Base-by-base conservation (phyloP, 495 filamentous ascomycete genomes). In the Podospora anserina region DNA sequence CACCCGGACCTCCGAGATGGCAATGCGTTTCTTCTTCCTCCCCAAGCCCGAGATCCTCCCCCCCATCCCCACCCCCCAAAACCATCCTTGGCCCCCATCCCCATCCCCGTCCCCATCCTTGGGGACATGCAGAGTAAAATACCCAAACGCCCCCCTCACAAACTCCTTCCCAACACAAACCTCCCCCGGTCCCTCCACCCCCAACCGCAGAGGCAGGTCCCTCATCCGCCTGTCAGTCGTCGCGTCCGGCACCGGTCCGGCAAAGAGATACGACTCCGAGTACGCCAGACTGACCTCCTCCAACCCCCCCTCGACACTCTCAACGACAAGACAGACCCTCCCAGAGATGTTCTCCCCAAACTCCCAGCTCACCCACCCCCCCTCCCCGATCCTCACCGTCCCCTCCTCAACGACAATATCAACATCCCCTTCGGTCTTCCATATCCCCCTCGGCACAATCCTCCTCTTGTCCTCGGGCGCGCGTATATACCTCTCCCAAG, bases 271-370 rank as follows among this genome's bases (percentile, higher is more conserved):
- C 27, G 75, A 78, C 74, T 81, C 79, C 57, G 76, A 78, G 68
- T 78, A 79, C 5, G 78, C 69, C 7, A 82, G 68, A 11, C 73
- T 68, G 5, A 81, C 60, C 63, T 63, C 30, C 7, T 69, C 67
- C 11, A 78, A 69, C 34, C 77, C 66, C 23, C 73, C 69, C 16
- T 69, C 32, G 11, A 75, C 26, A 60, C 57, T 18, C 26, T 72
- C 61, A 61, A 78, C 69, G 62, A 76, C 67, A 62, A 79, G 73
- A 39, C 73, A 75, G 20, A 72, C 66, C 30, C 76, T 66, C 26
- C 80, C 79, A 54, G 70, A 74, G 68, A 78, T 77, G 59, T 82
- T 81, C 71, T 82, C 73, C 23, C 59, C 69, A 70, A 82, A 82
- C 63, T 78, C 77, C 64, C 77, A 74, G 28, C 75, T 79, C 67